Conservation (phyloP, 2,329 filamentous ascomycete species). For the Aspergillus latus region DNA sequence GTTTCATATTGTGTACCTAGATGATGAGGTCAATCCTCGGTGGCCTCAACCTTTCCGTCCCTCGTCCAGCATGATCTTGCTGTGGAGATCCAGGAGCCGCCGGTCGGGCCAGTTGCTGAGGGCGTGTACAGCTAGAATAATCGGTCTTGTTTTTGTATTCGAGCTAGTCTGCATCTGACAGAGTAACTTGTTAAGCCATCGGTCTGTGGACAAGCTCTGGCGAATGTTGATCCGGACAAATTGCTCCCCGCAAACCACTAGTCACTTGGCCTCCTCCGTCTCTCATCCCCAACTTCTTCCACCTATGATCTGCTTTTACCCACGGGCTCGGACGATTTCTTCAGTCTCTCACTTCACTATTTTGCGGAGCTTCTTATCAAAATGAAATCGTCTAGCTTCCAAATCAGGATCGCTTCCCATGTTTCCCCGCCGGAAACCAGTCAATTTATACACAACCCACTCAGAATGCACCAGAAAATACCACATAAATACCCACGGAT, state of each 20-base stretch:
- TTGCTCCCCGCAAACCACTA: slow-evolving; percentile 9
- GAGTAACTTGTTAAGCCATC: background rate
- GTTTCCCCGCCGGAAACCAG: background rate
- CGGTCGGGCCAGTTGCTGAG: slow-evolving; percentile 9
- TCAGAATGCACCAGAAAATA: background rate
- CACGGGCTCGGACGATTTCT: background rate
- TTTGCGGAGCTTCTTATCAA: background rate
- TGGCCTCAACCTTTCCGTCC: background rate
- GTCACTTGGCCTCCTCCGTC: background rate
- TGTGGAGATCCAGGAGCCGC: background rate
- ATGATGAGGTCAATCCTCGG: background rate
- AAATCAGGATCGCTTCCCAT: background rate
- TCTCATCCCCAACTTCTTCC: slow-evolving; percentile 17
- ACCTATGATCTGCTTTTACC: slow-evolving; percentile 17
- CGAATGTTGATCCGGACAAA: slow-evolving; percentile 14
- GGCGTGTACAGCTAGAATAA: slow-evolving; percentile 12
- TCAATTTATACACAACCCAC: background rate
- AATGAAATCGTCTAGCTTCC: background rate
- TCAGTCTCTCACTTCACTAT: background rate
- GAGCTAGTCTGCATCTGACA: background rate
- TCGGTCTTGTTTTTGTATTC: background rate
- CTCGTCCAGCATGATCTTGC: slow-evolving; percentile 3
- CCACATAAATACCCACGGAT: background rate
- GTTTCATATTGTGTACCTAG: slow-evolving; percentile 16
- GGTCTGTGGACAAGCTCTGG: background rate